Conservation (phyloP, 768 basidiomycete species). For the Macrolepiota dolichaula region DNA sequence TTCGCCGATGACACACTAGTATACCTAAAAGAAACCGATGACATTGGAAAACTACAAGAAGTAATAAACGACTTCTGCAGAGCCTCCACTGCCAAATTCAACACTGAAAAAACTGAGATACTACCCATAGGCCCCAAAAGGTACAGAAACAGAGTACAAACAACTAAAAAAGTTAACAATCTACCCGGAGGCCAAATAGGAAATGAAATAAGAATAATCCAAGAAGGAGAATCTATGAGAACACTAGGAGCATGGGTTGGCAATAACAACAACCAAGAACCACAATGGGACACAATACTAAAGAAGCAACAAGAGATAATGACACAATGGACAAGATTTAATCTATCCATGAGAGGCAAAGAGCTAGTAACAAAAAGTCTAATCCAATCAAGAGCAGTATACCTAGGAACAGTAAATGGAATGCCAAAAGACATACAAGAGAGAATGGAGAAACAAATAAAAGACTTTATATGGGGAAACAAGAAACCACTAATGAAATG, state of each 20-base stretch:
- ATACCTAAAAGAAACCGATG: slow-evolving; percentile 14
- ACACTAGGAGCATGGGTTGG: slow-evolving; percentile 32
- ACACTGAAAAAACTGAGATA: slow-evolving; percentile 18
- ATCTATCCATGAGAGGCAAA: slow-evolving; percentile 23
- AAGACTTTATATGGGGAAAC: slow-evolving; percentile 21
- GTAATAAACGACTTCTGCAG: slow-evolving; percentile 1
- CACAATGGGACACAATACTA: slow-evolving; percentile 21
- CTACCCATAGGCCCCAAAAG: slow-evolving; percentile 32
- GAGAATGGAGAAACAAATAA: slow-evolving; percentile 15
- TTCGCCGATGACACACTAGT: slow-evolving; percentile 32
- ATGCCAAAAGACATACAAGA: slow-evolving; percentile 19
- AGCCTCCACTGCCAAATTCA: slow-evolving; percentile 22
- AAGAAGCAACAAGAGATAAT: slow-evolving; percentile 22
- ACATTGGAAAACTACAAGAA: neutral
- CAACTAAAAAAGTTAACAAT: slow-evolving; percentile 8
- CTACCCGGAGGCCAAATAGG: slow-evolving; percentile 11
- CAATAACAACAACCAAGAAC: slow-evolving; percentile 19
- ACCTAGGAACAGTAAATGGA: slow-evolving; percentile 19
- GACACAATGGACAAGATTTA: slow-evolving; percentile 19
- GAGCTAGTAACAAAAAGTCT: slow-evolving; percentile 15
- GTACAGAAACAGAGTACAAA: slow-evolving; percentile 7
- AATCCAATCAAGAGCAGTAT: slow-evolving; percentile 18
- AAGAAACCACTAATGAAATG: slow-evolving; percentile 10
- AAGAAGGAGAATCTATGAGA: slow-evolving; percentile 25
- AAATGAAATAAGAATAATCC: slow-evolving; percentile 22